phyloP scores from a whole-genome alignment of 2,329 filamentous ascomycete species.

The Pezicula radicicola region DNA sequence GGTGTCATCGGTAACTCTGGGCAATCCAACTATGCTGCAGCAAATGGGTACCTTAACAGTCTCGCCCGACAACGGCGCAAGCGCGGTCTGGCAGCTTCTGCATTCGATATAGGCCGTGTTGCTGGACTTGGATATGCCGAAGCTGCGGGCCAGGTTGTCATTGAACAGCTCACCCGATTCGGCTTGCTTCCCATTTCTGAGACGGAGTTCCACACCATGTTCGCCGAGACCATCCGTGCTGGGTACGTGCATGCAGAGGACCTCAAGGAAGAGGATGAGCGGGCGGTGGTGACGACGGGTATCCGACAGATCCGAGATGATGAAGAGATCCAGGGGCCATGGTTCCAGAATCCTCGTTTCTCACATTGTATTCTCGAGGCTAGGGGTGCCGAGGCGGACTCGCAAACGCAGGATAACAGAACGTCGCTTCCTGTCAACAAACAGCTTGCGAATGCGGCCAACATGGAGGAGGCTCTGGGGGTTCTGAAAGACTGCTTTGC shows the following conservation, averaged over 20 bases:
- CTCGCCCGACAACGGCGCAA: slow-evolving; percentile 34
- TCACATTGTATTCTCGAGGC: not conserved
- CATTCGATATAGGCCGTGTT: slow-evolving; percentile 36
- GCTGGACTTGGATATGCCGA: slow-evolving; percentile 38
- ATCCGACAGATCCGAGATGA: not conserved
- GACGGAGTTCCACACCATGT: too few relatives aligned
- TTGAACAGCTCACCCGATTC: not conserved
- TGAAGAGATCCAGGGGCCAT: not conserved
- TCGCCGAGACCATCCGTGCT: too few relatives aligned
- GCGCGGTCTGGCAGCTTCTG: slow-evolving; percentile 35
- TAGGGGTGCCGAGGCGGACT: not conserved
- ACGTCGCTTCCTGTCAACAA: not conserved
- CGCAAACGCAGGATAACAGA: not conserved
- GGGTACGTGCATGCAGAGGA: not conserved
- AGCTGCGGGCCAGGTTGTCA: not conserved
- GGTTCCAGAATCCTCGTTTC: not conserved
- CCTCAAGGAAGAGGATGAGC: not conserved
- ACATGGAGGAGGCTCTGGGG: not conserved
- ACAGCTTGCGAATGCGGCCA: not conserved
- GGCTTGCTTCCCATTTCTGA: not conserved
- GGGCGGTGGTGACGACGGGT: not conserved
- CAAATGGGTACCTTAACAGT: slow-evolving; percentile 38
- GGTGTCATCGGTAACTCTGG: slow-evolving; percentile 25
- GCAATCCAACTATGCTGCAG: slow-evolving; percentile 41
- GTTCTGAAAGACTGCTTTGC: slow-evolving; percentile 2